Evolutionary conservation across 1,139 yeast genomes (phyloP), one percentile per base, ranked within the genome.

Genomic region (Kurtzmaniella quercitrusa): DNA sequence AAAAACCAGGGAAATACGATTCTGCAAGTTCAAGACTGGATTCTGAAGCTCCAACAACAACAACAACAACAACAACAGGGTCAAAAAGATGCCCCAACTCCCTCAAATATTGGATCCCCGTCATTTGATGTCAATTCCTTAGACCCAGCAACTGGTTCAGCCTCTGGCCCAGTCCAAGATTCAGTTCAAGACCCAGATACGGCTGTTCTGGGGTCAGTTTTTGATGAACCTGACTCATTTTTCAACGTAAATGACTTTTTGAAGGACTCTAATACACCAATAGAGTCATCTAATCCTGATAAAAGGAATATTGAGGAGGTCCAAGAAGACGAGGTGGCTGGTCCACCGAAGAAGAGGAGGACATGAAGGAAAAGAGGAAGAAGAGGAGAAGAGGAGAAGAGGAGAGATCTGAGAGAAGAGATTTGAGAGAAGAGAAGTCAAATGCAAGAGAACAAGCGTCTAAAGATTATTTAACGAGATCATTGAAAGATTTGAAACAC

Each of bases 21-120:
- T 43, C 78, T 70, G 56, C 82, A 78, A 53, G 80, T 77, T 1
- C 80, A 77, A 54, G 83, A 79, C 50, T 77, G 82, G 82, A 68
- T 79, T 40, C 77, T 66, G 46, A 74, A 66, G 44, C 57, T 75
- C 41, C 58, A 54, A 39, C 71, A 68, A 43, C 75, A 67, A 42
- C 64, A 66, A 40, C 23, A 14, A 10, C 62, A 58, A 42, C 63
- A 60, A 40, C 55, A 57, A 37, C 56, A 55, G 16, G 56, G 56
- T 37, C 58, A 54, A 43, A 46, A 46, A 34, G 25, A 36, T 19
- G 38, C 16, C n/a, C 38, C 38, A 14, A 36, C 15, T 11, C 25
- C 38, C 2, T 14, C 27, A 14, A 23, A 27, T 5, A 8, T 19
- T 12, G 37, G 37, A 34, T 15, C 21, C 8, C 44, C 38, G 15